These are phyloP conservation scores for Fusarium udum DNA, from an alignment of 2,329 filamentous ascomycete genomes.

Conservation along the genomic window DNA sequence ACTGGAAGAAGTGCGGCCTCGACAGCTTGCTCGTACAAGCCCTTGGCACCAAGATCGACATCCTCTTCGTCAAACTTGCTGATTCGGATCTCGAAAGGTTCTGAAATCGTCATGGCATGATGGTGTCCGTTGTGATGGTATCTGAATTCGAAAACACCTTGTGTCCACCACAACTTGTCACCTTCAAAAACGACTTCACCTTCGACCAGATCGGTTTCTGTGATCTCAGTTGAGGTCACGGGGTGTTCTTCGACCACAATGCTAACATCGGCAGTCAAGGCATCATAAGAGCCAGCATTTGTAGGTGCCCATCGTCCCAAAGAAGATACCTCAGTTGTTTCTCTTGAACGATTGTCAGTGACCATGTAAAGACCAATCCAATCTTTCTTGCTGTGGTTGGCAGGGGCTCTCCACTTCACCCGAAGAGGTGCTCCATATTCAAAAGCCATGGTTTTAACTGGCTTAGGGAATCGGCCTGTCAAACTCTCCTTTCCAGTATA, in stretches of 20 bases:
- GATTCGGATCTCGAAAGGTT: slow-evolving; percentile 91
- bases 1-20: slow-evolving; percentile 83
- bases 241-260: slow-evolving; percentile 76
- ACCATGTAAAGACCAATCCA: slow-evolving; percentile 98
- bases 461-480: slow-evolving; percentile 72
- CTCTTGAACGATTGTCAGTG: slow-evolving; percentile 88
- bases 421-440: slow-evolving; percentile 91
- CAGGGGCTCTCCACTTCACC: slow-evolving; percentile 89
- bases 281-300: slow-evolving; percentile 79
- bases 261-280: slow-evolving; percentile 76
- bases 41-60: slow-evolving; percentile 66
- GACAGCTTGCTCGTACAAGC: slow-evolving; percentile 73
- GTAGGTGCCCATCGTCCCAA: slow-evolving; percentile 91
- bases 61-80: slow-evolving; percentile 82
- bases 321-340: slow-evolving; percentile 83
- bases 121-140: slow-evolving; percentile 96
- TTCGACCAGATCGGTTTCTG: slow-evolving; percentile 68
- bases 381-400: slow-evolving; percentile 87
- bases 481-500: slow-evolving; percentile 79
- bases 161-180: slow-evolving; percentile 97
- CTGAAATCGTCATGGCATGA: slow-evolving; percentile 91
- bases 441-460: slow-evolving; percentile 79
- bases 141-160: slow-evolving; percentile 94
- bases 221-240: slow-evolving; percentile 60
- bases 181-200: slow-evolving; percentile 90